Evolutionary conservation across 176 grass and related monocot genomes (phyloP).

Genomic region (Eragrostis nindensis): DNA sequence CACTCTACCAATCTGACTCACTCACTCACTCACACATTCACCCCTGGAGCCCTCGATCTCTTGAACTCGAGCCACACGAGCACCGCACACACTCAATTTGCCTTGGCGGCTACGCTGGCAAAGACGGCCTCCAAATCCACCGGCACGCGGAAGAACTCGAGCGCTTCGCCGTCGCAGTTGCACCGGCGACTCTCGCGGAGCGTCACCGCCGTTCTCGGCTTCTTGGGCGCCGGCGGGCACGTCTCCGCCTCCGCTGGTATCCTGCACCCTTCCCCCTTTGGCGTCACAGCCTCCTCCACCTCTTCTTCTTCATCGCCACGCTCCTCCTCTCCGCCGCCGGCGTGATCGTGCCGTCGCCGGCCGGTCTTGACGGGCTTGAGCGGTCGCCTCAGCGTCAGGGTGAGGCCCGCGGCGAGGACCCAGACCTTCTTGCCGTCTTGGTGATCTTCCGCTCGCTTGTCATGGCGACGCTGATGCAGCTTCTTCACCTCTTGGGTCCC

Average conservation of each 20-base stretch:
- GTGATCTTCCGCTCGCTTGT: background rate
- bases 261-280: constrained; percentile 42
- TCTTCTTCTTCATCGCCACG: background rate
- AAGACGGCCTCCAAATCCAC: constrained; percentile 54
- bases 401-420: constrained; percentile 18
- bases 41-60: constrained; percentile 6
- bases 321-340: background rate
- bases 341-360: constrained; percentile 17
- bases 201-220: constrained; percentile 41
- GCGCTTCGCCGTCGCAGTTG: constrained; percentile 45
- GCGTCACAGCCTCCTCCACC: constrained; percentile 39
- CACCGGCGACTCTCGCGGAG: constrained; percentile 30
- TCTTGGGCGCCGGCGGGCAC: constrained; percentile 66
- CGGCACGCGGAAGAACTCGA: constrained; percentile 62
- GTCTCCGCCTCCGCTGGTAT: constrained; percentile 35
- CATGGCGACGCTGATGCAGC: constrained; percentile 15
- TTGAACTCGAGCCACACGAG: constrained; percentile 15
- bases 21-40: constrained; percentile 1
- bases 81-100: constrained; percentile 32
- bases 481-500: constrained; percentile 39
- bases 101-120: constrained; percentile 37
- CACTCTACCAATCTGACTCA: constrained; percentile 10
- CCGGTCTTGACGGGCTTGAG: constrained; percentile 38
- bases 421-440: background rate
- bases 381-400: constrained; percentile 10